Base-by-base conservation (phyloP, 2,329 filamentous ascomycete species). In the Chalaropsis thielavioides region DNA sequence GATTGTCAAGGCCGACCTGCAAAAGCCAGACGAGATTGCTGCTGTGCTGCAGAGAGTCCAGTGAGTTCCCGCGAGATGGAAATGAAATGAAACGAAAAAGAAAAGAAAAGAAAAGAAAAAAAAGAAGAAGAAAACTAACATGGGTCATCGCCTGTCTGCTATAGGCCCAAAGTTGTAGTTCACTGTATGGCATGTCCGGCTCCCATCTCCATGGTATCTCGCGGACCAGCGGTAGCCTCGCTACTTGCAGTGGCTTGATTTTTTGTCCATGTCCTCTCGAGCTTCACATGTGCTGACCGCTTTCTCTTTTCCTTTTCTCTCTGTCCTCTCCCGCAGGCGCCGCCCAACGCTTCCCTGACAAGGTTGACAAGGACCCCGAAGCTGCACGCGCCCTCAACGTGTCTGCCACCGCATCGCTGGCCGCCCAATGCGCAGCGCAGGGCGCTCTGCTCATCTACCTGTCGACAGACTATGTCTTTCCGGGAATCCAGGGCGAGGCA, bases 321-420 rank as follows among this genome's bases (percentile, higher is more conserved):
- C 27, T 63, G 62, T 65, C 49, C 35, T 56, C 3, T 24, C 35
- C 44, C 17, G 44, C 68, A 92, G 88, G 88, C 72, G 92, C 91
- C 49, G 91, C 91, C 58, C 92, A 95, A 74, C 85, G 90, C 68
- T 95, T 87, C 71, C 91, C 92, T 1, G 91, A 96, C 75, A 87
- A 88, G 72, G 92, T 91, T 71, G 87, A 91, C 70, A 81, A 83
- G 69, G 84, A 96, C 73, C 91, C 90, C 2, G 82, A 86, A 67
- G 88, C 84, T 64, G 89, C 90, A 2, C 82, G 81, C 67, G 81
- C 80, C 19, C 78, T 95, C 70, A 95, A 95, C 71, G 83, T 92
- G 13, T 79, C 83, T 2, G 87, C 90, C 1, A 88, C 89, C 59
- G 76, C 79, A 60, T 75, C 76, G 8, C 81, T 96, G 13, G 89